These are phyloP conservation scores for Tardiomyces depauwii DNA, from an alignment of 1,139 yeast species.

Conservation along the genomic window DNA sequence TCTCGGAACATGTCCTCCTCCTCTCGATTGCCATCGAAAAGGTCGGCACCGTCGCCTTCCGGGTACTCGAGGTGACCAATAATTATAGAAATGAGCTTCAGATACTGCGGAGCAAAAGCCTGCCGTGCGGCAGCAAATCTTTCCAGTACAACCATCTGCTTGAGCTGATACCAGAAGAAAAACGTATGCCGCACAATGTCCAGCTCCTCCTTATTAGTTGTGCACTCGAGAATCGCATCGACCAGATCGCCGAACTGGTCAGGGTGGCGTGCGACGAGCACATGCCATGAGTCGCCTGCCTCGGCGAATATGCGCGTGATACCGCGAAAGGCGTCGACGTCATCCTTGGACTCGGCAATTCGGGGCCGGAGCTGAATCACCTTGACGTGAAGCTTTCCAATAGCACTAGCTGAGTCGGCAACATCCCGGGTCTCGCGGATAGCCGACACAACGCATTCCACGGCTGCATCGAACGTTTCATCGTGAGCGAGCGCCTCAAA, in stretches of 20 bases:
- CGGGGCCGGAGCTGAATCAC: conserved; percentile 49
- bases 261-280: conserved; percentile 67
- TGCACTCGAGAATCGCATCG: conserved; percentile 44
- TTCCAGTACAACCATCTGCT: conserved; percentile 53
- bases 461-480: conserved; percentile 72
- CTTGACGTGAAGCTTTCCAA: conserved; percentile 58
- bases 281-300: conserved; percentile 96
- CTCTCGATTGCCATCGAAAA: conserved; percentile 57
- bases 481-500: conserved; percentile 56
- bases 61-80: conserved; percentile 74
- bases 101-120: conserved; percentile 50
- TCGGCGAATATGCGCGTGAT: conserved; percentile 56
- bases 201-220: conserved; percentile 61
- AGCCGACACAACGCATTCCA: conserved; percentile 74
- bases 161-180: conserved; percentile 80
- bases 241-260: conserved; percentile 62
- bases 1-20: conserved; percentile 89
- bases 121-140: conserved; percentile 50
- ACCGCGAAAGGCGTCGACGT: conserved; percentile 61
- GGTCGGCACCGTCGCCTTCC: conserved; percentile 27
- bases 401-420: conserved; percentile 36
- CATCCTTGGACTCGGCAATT: conserved; percentile 40
- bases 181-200: conserved; percentile 87
- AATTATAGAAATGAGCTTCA: conserved; percentile 54
- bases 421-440: conserved; percentile 74